Conservation (phyloP, 768 basidiomycete species). For the Mycena epipterygia region DNA sequence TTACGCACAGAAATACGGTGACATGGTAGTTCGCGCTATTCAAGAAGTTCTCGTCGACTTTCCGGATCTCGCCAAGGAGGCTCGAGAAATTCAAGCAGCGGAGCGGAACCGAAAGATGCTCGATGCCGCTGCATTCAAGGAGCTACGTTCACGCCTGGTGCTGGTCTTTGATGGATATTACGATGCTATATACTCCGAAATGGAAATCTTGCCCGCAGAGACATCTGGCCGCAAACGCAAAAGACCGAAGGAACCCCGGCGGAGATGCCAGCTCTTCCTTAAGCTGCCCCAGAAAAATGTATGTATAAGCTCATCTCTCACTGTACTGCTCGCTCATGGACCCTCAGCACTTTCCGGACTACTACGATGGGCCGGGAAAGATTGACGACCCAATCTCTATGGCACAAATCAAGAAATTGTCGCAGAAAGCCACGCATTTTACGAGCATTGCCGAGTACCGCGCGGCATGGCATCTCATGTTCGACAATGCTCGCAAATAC, state of each 20-base stretch:
- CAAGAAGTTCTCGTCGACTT: not conserved
- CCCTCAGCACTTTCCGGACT: not conserved
- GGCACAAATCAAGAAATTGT: not conserved
- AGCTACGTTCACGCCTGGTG: not conserved
- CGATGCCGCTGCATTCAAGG: slow-evolving; percentile 6
- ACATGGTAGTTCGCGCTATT: not conserved
- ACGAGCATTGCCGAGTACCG: not conserved
- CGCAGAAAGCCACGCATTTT: not conserved
- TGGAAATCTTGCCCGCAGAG: not conserved
- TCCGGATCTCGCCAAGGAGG: slow-evolving; percentile 13
- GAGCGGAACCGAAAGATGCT: not conserved
- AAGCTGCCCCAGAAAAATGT: slow-evolving; percentile 1
- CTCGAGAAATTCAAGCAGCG: not conserved
- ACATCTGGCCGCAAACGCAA: not conserved
- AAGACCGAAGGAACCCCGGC: not conserved
- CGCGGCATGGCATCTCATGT: slow-evolving; percentile 5
- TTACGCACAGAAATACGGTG: not conserved
- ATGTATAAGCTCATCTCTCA: not conserved
- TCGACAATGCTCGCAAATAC: slow-evolving; percentile 8
- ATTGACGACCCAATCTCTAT: slow-evolving; percentile 6
- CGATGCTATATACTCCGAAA: slow-evolving; percentile 4
- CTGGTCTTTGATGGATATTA: slow-evolving; percentile 19
- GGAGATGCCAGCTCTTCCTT: not conserved
- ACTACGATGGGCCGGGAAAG: not conserved
- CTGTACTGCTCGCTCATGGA: not conserved